Evolutionary conservation across 2,329 filamentous ascomycete genomes (phyloP).

Genomic region (Nannizziopsis barbatae): DNA sequence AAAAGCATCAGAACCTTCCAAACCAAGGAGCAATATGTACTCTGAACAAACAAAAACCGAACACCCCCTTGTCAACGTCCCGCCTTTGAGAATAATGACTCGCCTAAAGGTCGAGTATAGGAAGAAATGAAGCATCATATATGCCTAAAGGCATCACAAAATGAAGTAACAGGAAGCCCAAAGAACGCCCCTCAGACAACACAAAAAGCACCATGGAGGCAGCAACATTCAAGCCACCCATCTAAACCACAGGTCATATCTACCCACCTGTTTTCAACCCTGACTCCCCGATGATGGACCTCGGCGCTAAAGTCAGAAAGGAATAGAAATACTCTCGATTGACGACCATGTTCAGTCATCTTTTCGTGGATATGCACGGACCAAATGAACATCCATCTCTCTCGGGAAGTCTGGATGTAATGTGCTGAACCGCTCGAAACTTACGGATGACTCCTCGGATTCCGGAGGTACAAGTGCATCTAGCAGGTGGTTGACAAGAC

Average conservation of each 20-base stretch:
- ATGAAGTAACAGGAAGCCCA: too few relatives aligned
- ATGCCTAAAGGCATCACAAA: too few relatives aligned
- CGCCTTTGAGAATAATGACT: too few relatives aligned
- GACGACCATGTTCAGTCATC: conserved; percentile 1
- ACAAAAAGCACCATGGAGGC: background rate
- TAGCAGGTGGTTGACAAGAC: conserved; percentile 31
- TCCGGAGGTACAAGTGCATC: conserved; percentile 20
- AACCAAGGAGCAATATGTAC: too few relatives aligned
- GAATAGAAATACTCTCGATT: background rate
- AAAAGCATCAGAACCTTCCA: too few relatives aligned
- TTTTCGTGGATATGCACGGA: conserved; percentile 23
- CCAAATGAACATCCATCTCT: conserved; percentile 34
- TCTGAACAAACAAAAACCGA: too few relatives aligned
- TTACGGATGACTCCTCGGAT: conserved; percentile 14
- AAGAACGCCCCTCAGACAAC: too few relatives aligned
- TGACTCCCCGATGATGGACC: background rate
- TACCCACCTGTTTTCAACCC: too few relatives aligned
- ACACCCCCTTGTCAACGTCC: too few relatives aligned
- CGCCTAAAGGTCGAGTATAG: too few relatives aligned
- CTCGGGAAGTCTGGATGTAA: conserved; percentile 37
- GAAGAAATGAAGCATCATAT: too few relatives aligned
- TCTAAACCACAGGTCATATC: background rate
- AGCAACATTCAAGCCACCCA: background rate
- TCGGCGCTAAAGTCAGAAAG: background rate
- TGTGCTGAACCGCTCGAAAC: conserved; percentile 29